A percentile compares a stretch with the other conserved stretches of the same genome.
phyloP scores from a whole-genome alignment of 768 basidiomycete genomes.

The Serpula lacrymans region DNA sequence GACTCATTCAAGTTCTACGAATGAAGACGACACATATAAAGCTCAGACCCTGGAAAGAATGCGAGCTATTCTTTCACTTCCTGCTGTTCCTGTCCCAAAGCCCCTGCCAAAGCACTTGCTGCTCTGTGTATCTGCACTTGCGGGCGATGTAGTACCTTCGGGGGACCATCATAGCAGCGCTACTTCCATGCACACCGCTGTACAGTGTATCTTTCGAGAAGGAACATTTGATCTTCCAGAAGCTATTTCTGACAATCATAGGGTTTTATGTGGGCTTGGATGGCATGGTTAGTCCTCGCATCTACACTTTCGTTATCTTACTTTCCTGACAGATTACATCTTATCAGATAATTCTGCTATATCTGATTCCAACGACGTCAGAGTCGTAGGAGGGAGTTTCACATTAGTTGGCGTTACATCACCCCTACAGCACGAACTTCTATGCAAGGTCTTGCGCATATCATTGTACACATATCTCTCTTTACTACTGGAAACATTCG shows the following conservation, averaged over 20 bases:
- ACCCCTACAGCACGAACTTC: constrained; percentile 36
- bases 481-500: constrained; percentile 57
- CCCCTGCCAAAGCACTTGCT: constrained; percentile 45
- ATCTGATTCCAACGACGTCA: constrained; percentile 16
- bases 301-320: no score
- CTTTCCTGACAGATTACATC: no score
- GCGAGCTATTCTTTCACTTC: constrained; percentile 1
- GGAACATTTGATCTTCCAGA: constrained; percentile 38
- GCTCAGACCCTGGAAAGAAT: neutral
- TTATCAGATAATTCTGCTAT: neutral
- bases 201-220: constrained; percentile 45
- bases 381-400: constrained; percentile 63
- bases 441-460: constrained; percentile 49
- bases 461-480: constrained; percentile 54
- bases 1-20: constrained; percentile 3
- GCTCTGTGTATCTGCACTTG: constrained; percentile 41
- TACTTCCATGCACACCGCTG: constrained; percentile 32
- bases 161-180: constrained; percentile 39
- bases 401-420: constrained; percentile 45
- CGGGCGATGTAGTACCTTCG: constrained; percentile 13
- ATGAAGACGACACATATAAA: neutral
- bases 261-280: constrained; percentile 49
- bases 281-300: constrained; percentile 42
- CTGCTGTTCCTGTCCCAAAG: constrained; percentile 19
- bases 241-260: constrained; percentile 23